Base-by-base conservation (phyloP, 2,329 filamentous ascomycete genomes). In the Diaporthe velutina region DNA sequence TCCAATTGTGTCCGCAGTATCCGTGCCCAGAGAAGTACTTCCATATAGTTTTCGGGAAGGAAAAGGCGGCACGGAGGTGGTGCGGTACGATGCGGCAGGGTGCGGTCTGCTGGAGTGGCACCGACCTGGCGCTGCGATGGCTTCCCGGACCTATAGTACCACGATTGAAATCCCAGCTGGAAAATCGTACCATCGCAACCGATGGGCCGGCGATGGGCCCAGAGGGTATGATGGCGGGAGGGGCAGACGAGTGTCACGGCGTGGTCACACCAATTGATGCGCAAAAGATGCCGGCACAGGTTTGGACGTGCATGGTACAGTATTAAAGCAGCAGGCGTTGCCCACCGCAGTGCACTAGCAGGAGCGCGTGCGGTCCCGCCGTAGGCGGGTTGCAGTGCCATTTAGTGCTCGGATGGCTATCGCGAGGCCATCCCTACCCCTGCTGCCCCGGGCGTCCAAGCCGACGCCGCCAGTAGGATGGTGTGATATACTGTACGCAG, bases 281-380 rank as follows among this genome's bases (percentile, higher is more conserved):
- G 74, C 71, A 30, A 58, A 61, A 75, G 35, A 57, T 67, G 74
- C 74, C 71, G 74, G 74, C 71, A 75, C 50, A 71, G 40, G 52
- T 64, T 33, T 58, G 68, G 45, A 45, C 33, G 57, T 72, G 42
- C 57, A 64, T 68, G 64, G 64, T 57, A 40, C 19, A 58, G 50
- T 52, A 58, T 52, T 66, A 17, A 35, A 67, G 50, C 57, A 58
- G 71, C 72, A 74, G 58, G 70, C 55, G 70, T 22, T 68, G 70
- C 61, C 74, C 70, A 70, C 48, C 30, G 58, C 50, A 25, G 19
- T 28, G 48, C 40, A 58, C 35, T 35, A 35, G 15, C 64, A 70
- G 74, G 52, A 73, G 54, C 45, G 57, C 52, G 40, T 19, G 54
- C 35, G 57, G 54, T 50, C n/a, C 38, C 68, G 45, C 57, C 48